A percentile compares a stretch with the other conserved stretches of the same genome.
Evolutionary conservation across 805 yeast species (phyloP).

Genomic region (Barnettozyma vustinii): DNA sequence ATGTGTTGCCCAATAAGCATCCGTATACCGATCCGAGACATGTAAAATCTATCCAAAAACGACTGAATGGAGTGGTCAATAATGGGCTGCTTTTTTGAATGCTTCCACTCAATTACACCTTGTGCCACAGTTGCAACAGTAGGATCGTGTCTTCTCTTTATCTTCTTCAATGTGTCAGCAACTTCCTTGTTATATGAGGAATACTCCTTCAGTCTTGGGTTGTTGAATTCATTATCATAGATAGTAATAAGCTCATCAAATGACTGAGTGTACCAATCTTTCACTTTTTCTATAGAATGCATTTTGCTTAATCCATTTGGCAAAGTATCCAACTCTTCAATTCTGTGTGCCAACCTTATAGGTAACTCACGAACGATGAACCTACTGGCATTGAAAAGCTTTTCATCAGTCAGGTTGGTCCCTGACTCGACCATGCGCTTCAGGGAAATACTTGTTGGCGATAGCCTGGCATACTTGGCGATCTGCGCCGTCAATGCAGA

Average conservation of each 20-base stretch:
- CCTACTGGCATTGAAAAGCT: conserved; percentile 75
- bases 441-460: conserved; percentile 79
- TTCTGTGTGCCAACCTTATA: conserved; percentile 78
- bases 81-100: conserved; percentile 37
- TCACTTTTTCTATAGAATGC: conserved; percentile 72
- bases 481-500: conserved; percentile 22
- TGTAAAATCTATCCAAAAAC: conserved; percentile 80
- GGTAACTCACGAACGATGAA: conserved; percentile 85
- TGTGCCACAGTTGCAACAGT: conserved; percentile 90
- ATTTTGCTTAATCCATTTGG: conserved; percentile 69
- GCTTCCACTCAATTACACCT: conserved; percentile 89
- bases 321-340: conserved; percentile 73
- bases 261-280: conserved; percentile 87
- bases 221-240: conserved; percentile 10
- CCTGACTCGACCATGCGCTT: conserved; percentile 93
- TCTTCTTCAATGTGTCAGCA: conserved; percentile 57
- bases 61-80: conserved; percentile 73
- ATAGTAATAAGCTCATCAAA: conserved; percentile 75
- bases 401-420: conserved; percentile 69
- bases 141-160: conserved; percentile 84
- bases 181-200: conserved; percentile 65
- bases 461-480: conserved; percentile 53
- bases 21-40: conserved; percentile 87
- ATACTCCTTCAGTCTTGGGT: conserved; percentile 47
- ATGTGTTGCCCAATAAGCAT: conserved; percentile 95